phyloP scores from a whole-genome alignment of 192 early-diverging fungal species.

The Coemansia sp. region DNA sequence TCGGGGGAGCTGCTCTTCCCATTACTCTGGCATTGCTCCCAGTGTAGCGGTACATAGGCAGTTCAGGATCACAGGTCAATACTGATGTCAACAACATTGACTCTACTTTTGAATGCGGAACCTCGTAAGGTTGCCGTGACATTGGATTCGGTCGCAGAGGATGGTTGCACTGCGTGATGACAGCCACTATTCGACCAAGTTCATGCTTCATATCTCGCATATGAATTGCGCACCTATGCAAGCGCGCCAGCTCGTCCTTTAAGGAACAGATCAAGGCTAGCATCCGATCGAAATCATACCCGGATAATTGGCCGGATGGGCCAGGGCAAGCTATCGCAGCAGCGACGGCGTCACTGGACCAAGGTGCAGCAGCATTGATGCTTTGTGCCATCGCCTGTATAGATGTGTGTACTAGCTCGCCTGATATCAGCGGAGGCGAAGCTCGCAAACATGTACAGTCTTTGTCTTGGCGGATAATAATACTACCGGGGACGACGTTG shows the following conservation, averaged over 20 bases:
- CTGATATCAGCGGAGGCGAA: neutral
- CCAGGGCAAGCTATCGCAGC: neutral
- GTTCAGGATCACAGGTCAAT: neutral
- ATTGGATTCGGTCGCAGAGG: neutral
- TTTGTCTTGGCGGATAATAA: neutral
- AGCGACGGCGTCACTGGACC: neutral
- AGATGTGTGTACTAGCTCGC: neutral
- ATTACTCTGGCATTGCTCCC: too few species aligned
- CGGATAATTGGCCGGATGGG: neutral
- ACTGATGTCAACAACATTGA: neutral
- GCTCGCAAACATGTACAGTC: neutral
- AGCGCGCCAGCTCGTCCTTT: neutral
- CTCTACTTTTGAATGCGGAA: neutral
- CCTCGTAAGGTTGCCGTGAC: neutral
- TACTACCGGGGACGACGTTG: too few species aligned
- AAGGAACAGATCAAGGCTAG: neutral
- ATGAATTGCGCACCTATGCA: neutral
- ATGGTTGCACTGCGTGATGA: neutral
- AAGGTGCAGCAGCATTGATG: neutral
- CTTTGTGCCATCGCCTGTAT: neutral
- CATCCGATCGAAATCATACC: neutral
- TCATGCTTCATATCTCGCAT: conserved; percentile 2
- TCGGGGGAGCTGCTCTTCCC: neutral
- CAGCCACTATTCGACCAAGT: neutral
- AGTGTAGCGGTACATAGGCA: neutral